phyloP scores from a whole-genome alignment of 352 stramenopile species.

The Stramenopiles sp. region DNA sequence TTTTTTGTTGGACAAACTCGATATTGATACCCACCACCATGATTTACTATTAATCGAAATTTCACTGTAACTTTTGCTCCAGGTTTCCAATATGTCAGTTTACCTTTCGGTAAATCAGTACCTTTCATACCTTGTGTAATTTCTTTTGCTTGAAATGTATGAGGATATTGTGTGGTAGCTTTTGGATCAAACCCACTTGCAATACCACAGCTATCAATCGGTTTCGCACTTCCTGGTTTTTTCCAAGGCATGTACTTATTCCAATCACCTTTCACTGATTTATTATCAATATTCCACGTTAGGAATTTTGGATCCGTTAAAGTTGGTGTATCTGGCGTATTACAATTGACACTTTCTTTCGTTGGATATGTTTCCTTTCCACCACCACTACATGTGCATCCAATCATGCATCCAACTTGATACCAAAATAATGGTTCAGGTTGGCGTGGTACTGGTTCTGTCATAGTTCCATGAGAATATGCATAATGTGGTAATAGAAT shows the following conservation, averaged over 20 bases:
- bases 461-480: neutral
- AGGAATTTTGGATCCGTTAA: neutral
- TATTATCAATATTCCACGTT: neutral
- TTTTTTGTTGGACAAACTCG: neutral
- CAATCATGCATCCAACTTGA: slow-evolving; percentile 1
- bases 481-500: no score
- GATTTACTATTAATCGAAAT: neutral
- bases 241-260: neutral
- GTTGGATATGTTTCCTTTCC: neutral
- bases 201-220: neutral
- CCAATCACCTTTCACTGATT: neutral
- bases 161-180: neutral
- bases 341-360: neutral
- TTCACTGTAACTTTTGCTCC: neutral
- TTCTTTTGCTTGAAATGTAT: neutral
- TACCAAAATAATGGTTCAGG: neutral
- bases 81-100: neutral
- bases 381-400: neutral
- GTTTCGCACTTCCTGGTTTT: neutral
- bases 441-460: neutral
- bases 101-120: neutral
- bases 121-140: slow-evolving; percentile 1
- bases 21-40: neutral
- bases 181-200: neutral
- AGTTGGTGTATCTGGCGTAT: neutral